Evolutionary conservation across 306 rosid species (phyloP).

Genomic region (cucumber (Cucumis sativus)): Cucumber_9930_V3 NC_026659.2:2283501-2284000

Average conservation of each 20-base stretch:
- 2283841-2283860: background rate
- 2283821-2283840: background rate
- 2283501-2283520: background rate
- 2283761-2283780: background rate
- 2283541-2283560: background rate
- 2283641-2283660: background rate
- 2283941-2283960: background rate
- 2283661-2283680: background rate
- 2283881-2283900: background rate
- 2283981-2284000: background rate
- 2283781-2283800: background rate
- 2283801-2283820: background rate
- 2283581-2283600: background rate
- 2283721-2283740: background rate
- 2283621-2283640: background rate
- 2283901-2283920: background rate
- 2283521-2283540: background rate
- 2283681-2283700: background rate
- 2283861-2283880: background rate
- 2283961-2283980: background rate
- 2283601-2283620: conserved; percentile 9
- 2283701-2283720: background rate
- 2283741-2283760: background rate
- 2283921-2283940: background rate
- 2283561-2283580: background rate